These are phyloP conservation scores for Coniophora puteana DNA, from an alignment of 1,284 basidiomycete species.

Conservation along the genomic window DNA sequence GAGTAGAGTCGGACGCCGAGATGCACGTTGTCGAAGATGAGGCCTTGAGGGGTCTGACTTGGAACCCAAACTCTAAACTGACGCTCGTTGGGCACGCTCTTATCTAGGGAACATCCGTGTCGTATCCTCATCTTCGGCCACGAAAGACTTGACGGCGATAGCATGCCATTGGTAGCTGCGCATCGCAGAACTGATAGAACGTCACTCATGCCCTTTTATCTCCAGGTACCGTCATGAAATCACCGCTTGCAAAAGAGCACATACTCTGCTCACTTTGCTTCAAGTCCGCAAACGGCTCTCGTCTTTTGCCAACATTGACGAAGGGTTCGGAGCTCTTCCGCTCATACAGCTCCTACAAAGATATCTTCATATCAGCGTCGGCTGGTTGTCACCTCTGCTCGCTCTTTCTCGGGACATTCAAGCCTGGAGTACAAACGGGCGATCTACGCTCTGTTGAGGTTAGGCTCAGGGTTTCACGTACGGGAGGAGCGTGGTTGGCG, in stretches of 20 bases:
- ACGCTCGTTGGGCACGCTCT: too few relatives aligned
- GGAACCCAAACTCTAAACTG: too few relatives aligned
- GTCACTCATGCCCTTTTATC: too few relatives aligned
- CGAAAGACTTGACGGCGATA: too few relatives aligned
- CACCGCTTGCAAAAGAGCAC: constrained; percentile 3
- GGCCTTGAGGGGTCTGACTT: too few relatives aligned
- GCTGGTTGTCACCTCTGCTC: constrained; percentile 5
- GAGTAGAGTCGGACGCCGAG: too few relatives aligned
- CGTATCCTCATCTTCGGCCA: too few relatives aligned
- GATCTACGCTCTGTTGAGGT: not conserved
- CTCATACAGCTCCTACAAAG: not conserved
- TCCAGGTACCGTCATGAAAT: not conserved
- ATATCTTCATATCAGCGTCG: not conserved
- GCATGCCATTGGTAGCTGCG: too few relatives aligned
- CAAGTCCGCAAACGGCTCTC: not conserved
- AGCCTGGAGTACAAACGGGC: not conserved
- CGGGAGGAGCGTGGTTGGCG: constrained; percentile 1
- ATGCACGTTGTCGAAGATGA: too few relatives aligned
- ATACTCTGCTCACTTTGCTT: not conserved
- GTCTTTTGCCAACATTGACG: not conserved
- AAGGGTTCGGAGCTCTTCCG: constrained; percentile 4
- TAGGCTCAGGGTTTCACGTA: constrained; percentile 1
- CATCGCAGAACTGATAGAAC: too few relatives aligned
- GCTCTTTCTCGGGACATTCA: not conserved
- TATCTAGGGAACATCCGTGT: too few relatives aligned